Conservation (phyloP, 2,329 filamentous ascomycete genomes). For the Ophiostoma pallidulum region DNA sequence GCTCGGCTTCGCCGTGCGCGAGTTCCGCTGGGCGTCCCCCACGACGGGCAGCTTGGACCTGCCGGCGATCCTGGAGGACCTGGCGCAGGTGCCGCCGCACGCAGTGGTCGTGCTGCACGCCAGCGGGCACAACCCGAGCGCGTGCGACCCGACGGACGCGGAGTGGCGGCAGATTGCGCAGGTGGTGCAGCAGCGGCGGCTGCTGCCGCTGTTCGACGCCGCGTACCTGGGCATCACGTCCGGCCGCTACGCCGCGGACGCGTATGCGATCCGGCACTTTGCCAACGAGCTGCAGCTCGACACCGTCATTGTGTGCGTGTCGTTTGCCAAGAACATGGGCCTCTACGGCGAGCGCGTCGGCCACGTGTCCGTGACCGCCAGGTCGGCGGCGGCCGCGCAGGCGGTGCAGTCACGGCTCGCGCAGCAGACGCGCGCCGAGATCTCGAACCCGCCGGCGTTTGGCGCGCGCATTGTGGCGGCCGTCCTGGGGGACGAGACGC, state of each 20-base stretch:
- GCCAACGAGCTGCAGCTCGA: slow-evolving; percentile 74
- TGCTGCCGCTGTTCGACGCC: slow-evolving; percentile 97
- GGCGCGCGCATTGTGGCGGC: slow-evolving; percentile 78
- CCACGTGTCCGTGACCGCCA: slow-evolving; percentile 85
- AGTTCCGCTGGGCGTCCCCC: slow-evolving; percentile 20
- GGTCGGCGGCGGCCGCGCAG: slow-evolving; percentile 56
- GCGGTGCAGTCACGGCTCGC: slow-evolving; percentile 76
- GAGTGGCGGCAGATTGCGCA: slow-evolving; percentile 88
- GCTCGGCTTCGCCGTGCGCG: slow-evolving; percentile 30
- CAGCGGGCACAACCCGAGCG: slow-evolving; percentile 96
- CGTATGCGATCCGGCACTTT: slow-evolving; percentile 85
- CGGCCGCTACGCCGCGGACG: slow-evolving; percentile 73
- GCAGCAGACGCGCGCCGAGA: slow-evolving; percentile 90
- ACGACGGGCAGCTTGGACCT: slow-evolving; percentile 84
- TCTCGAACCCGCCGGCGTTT: slow-evolving; percentile 91
- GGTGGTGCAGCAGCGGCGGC: slow-evolving; percentile 64
- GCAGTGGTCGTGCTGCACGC: slow-evolving; percentile 85
- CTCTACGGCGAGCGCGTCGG: slow-evolving; percentile 93
- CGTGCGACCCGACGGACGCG: slow-evolving; percentile 83
- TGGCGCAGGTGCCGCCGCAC: no score
- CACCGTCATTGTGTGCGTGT: slow-evolving; percentile 78
- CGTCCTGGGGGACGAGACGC: slow-evolving; percentile 75
- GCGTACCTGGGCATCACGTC: slow-evolving; percentile 98
- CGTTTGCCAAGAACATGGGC: slow-evolving; percentile 95
- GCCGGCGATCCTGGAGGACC: slow-evolving; percentile 66